Base-by-base conservation (phyloP, 1,284 basidiomycete genomes). In the Trichosporon coremiiforme region DNA sequence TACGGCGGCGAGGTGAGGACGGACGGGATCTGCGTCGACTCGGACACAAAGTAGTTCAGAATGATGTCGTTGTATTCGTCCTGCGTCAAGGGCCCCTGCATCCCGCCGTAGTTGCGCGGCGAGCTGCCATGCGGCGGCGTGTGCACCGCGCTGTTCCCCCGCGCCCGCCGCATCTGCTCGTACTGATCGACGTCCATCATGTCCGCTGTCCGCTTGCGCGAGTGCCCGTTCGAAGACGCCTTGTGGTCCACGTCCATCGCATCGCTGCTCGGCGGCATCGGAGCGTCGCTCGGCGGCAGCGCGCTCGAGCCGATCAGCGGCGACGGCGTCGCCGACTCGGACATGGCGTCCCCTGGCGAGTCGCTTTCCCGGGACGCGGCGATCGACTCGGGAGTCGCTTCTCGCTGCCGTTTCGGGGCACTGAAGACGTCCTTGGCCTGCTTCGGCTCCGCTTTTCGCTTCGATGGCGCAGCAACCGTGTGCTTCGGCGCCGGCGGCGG, bases 21-120 rank as follows among this genome's bases (percentile, higher is more conserved):
- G 31, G 89, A 86, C 4, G 97, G 97, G 50, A 98, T 90, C 79
- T 95, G 92, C 74, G 93, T 93, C 55, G 94, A 93, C 83, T 99
- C 97, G 62, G 96, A 98, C 76, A 99, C 95, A 84, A 99, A 99
- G 84, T 98, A 99, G 85, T 99, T 96, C 75, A 99, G 87, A 72
- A 99, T 95, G 80, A 95, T 92, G 82, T 98, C 95, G 60, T 91
- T 94, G 79, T 99, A 99, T 25, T 84, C 81, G 66, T 85, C 83
- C 20, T 85, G 84, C 0, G 82, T 82, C 60, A 82, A 70, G 4
- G 74, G 72, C 4, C 74, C 75, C 53, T 76, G 73, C 31, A 74
- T 62, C 8, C 69, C 73, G 20, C 53, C 67, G 41, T 71, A 74
- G 10, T 10, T 25, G 12, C 70, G 71, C 22, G 76, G 73, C 12